phyloP scores from a whole-genome alignment of 2,329 filamentous ascomycete genomes.

The Pseudopyricularia javanii region DNA sequence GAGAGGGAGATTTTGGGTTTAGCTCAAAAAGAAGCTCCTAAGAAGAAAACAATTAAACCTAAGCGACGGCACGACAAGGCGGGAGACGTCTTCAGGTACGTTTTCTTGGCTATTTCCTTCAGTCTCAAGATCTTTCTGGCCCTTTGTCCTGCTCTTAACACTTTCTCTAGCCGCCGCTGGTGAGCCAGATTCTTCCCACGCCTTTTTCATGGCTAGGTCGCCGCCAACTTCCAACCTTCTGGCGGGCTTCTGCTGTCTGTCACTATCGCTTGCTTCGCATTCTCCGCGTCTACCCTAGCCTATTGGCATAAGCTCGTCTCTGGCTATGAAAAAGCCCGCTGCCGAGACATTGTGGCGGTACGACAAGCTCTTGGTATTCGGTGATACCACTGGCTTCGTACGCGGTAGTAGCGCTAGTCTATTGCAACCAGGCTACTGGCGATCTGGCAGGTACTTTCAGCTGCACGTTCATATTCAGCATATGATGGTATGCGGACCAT shows the following conservation, averaged over 20 bases:
- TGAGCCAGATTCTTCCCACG: background rate
- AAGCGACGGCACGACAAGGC: conserved; percentile 1
- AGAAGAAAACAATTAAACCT: background rate
- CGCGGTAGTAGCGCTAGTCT: background rate
- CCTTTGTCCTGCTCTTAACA: conserved; percentile 1
- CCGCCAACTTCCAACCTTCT: background rate
- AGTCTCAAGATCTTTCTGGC: background rate
- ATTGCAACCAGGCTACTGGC: background rate
- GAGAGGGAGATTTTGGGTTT: conserved; percentile 13
- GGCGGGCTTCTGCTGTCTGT: background rate
- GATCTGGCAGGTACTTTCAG: background rate
- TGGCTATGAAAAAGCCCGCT: background rate
- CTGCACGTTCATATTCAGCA: background rate
- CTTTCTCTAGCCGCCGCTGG: conserved; percentile 1
- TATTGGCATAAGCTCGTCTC: background rate
- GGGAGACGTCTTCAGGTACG: conserved; percentile 3
- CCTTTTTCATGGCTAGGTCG: background rate
- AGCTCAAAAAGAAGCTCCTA: conserved; percentile 8
- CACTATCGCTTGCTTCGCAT: background rate
- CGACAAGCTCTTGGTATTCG: background rate
- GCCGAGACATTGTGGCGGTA: background rate
- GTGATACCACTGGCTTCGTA: background rate
- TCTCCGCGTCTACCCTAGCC: background rate
- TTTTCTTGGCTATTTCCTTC: background rate
- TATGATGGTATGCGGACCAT: background rate